Conservation (phyloP, 306 rosid genomes). For the Dryas drummondii region DNA sequence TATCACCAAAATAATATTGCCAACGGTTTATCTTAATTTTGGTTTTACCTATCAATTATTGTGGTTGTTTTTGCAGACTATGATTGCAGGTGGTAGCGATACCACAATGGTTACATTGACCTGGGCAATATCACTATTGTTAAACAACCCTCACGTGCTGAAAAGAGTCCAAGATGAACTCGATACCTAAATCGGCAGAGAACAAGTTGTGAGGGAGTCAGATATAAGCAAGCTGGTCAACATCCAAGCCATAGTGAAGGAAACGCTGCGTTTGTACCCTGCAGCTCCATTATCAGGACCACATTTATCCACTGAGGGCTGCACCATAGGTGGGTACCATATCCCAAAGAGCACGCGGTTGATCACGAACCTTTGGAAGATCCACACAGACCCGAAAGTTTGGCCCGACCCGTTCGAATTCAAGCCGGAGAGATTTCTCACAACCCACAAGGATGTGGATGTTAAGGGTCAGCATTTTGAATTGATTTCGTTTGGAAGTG, state of each 20-base stretch:
- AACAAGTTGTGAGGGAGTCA: neutral
- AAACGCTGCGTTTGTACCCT: slow-evolving; percentile 52
- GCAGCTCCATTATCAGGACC: slow-evolving; percentile 28
- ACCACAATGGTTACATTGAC: slow-evolving; percentile 24
- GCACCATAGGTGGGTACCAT: slow-evolving; percentile 39
- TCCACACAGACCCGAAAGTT: slow-evolving; percentile 30
- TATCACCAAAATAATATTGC: no score
- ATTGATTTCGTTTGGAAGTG: slow-evolving; percentile 41
- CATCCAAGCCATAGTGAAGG: slow-evolving; percentile 47
- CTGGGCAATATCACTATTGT: slow-evolving; percentile 21
- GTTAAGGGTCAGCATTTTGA: slow-evolving; percentile 31
- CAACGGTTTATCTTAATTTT: no score
- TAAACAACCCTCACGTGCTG: slow-evolving; percentile 19
- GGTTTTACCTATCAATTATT: no score
- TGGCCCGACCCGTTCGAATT: slow-evolving; percentile 35
- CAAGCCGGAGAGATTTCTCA: slow-evolving; percentile 41
- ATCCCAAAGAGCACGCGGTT: slow-evolving; percentile 45
- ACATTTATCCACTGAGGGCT: slow-evolving; percentile 39
- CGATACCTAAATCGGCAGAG: slow-evolving; percentile 4
- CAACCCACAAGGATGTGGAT: slow-evolving; percentile 24
- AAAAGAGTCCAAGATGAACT: slow-evolving; percentile 24
- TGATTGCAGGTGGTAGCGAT: slow-evolving; percentile 24
- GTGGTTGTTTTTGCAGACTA: neutral
- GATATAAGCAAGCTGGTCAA: slow-evolving; percentile 37
- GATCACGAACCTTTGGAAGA: slow-evolving; percentile 39